Evolutionary conservation across 495 filamentous ascomycete species (phyloP).

Genomic region (Aspergillus sclerotioniger): DNA sequence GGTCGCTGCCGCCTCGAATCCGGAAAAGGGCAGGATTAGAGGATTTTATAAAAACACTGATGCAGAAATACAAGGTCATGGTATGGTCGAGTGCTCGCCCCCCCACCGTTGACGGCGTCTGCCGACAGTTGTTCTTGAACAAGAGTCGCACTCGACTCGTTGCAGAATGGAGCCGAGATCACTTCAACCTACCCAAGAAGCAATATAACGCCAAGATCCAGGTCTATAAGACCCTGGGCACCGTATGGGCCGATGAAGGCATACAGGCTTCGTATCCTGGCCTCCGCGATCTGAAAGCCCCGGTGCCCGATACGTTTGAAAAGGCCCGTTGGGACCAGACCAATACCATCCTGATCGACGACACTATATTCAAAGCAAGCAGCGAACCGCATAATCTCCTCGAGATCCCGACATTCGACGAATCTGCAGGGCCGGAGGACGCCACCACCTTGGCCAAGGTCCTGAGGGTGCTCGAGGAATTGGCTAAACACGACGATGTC

Average conservation of each 20-base stretch:
- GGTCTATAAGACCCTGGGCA: constrained; percentile 80
- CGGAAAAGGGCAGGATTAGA: constrained; percentile 58
- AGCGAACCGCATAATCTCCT: constrained; percentile 83
- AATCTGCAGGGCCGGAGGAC: constrained; percentile 23
- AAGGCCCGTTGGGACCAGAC: constrained; percentile 62
- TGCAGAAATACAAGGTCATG: constrained; percentile 70
- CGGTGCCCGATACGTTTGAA: background rate
- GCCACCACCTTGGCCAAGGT: constrained; percentile 33
- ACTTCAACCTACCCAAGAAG: constrained; percentile 57
- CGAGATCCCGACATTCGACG: constrained; percentile 71
- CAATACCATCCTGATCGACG: constrained; percentile 92
- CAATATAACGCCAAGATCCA: constrained; percentile 73
- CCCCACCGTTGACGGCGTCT: constrained; percentile 62
- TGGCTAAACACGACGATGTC: constrained; percentile 39
- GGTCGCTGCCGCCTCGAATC: constrained; percentile 50
- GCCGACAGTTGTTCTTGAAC: constrained; percentile 46
- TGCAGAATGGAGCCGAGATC: constrained; percentile 78
- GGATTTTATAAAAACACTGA: constrained; percentile 64
- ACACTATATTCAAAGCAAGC: constrained; percentile 71
- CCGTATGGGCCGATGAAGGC: constrained; percentile 62
- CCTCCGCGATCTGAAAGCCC: background rate
- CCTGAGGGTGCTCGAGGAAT: constrained; percentile 29
- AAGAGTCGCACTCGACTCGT: constrained; percentile 50
- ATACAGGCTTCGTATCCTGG: constrained; percentile 51
- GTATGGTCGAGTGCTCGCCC: constrained; percentile 87